Evolutionary conservation across 2,329 filamentous ascomycete species (phyloP).

Genomic region (Talaromyces rugulosus): DNA sequence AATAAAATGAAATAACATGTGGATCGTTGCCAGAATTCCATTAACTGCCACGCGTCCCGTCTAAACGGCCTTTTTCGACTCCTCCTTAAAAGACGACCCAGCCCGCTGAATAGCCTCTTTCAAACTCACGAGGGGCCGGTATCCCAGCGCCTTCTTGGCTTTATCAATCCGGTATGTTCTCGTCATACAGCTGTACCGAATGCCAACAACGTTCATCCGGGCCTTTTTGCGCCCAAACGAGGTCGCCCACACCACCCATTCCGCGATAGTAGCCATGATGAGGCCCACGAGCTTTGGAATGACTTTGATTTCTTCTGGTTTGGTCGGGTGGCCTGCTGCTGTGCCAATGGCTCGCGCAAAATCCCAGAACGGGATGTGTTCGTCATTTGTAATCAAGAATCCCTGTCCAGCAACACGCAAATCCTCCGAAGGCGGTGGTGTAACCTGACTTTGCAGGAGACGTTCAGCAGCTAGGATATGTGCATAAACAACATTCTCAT

Average conservation of each 20-base stretch:
- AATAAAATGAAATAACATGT: not conserved
- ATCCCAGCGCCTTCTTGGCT: slow-evolving; percentile 1
- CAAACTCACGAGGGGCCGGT: not conserved
- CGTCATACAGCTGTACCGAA: slow-evolving; percentile 7
- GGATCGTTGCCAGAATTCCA: not conserved
- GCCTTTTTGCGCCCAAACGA: slow-evolving; percentile 2
- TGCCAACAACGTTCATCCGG: not conserved
- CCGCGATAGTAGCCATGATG: not conserved
- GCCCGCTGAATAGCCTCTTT: not conserved
- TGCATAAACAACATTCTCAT: slow-evolving; percentile 22
- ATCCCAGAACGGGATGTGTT: slow-evolving; percentile 7
- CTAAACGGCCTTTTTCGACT: not conserved
- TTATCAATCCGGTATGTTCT: slow-evolving; percentile 2
- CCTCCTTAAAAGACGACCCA: not conserved
- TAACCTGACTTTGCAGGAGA: slow-evolving; percentile 19
- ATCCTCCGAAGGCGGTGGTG: not conserved
- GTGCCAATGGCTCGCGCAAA: slow-evolving; percentile 1
- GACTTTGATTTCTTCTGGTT: not conserved
- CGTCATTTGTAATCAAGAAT: slow-evolving; percentile 7
- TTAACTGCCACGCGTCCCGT: not conserved
- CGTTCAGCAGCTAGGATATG: slow-evolving; percentile 25
- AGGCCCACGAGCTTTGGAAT: not conserved
- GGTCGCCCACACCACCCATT: not conserved
- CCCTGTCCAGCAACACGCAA: slow-evolving; percentile 1
- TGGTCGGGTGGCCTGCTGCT: not conserved